Conservation (phyloP, 805 yeast species). For the Zygoascus biomembranicola region DNA sequence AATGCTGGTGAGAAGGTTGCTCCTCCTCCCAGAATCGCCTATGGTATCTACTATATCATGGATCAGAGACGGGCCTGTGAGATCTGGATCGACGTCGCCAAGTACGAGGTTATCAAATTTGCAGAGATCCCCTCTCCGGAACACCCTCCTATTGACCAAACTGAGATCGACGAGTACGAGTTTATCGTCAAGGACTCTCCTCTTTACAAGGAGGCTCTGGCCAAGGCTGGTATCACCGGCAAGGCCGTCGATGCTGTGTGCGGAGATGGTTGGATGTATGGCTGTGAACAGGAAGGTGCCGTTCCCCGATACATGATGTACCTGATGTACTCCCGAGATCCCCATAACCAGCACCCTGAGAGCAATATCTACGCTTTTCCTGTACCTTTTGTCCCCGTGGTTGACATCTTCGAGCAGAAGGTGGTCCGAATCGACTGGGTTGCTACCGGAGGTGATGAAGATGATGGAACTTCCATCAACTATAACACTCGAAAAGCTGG, state of each 20-base stretch:
- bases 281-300: constrained; percentile 51
- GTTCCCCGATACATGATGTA: constrained; percentile 45
- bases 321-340: constrained; percentile 70
- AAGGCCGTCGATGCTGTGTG: constrained; percentile 32
- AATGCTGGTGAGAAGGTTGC: constrained; percentile 37
- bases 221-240: constrained; percentile 41
- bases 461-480: constrained; percentile 32
- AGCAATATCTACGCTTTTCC: constrained; percentile 49
- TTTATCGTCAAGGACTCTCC: constrained; percentile 45
- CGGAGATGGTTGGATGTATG: constrained; percentile 82
- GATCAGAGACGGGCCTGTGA: constrained; percentile 47
- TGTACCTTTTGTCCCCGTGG: constrained; percentile 67
- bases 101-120: constrained; percentile 53
- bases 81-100: constrained; percentile 60
- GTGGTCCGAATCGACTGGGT: constrained; percentile 66
- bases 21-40: constrained; percentile 61
- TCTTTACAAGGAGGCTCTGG: constrained; percentile 52
- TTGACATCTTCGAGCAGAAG: constrained; percentile 51
- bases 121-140: constrained; percentile 49
- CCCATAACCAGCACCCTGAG: constrained; percentile 34
- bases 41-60: constrained; percentile 57
- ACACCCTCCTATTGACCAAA: constrained; percentile 66
- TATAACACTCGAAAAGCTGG: constrained; percentile 44
- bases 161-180: constrained; percentile 51
- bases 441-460: constrained; percentile 65